Percentiles rank a stretch among this genome's conserved stretches.
Evolutionary conservation across 169 alveolate genomes (phyloP).

Genomic region (Cryptosporidium bovis): DNA sequence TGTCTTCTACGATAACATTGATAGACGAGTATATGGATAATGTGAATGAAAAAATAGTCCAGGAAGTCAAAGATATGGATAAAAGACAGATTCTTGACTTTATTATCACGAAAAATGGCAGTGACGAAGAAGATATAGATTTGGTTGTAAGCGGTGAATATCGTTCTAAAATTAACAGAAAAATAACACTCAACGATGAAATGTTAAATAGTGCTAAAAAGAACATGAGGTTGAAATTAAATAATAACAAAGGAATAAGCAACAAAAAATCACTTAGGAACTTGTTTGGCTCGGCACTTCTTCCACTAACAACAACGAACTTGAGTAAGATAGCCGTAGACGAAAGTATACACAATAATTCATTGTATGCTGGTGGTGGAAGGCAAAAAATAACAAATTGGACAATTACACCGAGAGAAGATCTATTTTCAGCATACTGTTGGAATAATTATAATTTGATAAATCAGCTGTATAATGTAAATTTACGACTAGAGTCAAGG

Average conservation of each 20-base stretch:
- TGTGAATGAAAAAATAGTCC: background rate
- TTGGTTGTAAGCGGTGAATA: background rate
- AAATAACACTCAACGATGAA: background rate
- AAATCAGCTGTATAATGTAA: too few species aligned
- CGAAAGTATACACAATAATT: background rate
- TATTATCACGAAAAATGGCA: background rate
- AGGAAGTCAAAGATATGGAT: background rate
- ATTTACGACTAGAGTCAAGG: background rate
- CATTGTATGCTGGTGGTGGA: background rate
- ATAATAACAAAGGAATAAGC: background rate
- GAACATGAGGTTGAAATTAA: too few species aligned
- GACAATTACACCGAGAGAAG: slow-evolving; percentile 68
- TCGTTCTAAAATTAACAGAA: background rate
- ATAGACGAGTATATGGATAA: slow-evolving; percentile 42
- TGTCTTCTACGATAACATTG: slow-evolving; percentile 54
- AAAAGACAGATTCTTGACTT: background rate
- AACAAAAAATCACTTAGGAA: background rate
- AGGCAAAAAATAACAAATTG: slow-evolving; percentile 44
- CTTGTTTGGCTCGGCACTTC: slow-evolving; percentile 4
- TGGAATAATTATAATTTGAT: slow-evolving; percentile 22
- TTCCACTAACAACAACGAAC: slow-evolving; percentile 44
- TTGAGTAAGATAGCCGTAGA: slow-evolving; percentile 18
- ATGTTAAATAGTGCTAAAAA: background rate
- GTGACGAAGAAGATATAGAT: slow-evolving; percentile 27
- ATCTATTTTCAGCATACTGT: slow-evolving; percentile 47